A percentile compares a stretch with the other conserved stretches of the same genome.
phyloP scores from a whole-genome alignment of 129 eudicot species.

The Arctium minus region DNA sequence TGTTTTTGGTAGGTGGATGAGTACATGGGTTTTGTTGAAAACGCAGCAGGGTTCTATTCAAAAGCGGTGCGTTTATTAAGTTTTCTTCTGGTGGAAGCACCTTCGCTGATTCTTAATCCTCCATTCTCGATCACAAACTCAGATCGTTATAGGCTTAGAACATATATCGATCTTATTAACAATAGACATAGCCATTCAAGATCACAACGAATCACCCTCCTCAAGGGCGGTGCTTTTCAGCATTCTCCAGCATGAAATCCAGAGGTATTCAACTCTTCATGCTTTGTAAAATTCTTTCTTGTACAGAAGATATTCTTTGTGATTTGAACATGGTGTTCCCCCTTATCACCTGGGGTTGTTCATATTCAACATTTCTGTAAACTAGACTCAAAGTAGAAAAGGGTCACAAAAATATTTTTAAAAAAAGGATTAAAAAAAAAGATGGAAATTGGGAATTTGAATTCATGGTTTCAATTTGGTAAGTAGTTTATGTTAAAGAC shows the following conservation, averaged over 20 bases:
- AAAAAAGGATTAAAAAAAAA: neutral
- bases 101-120: conserved; percentile 81
- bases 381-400: conserved; percentile 1
- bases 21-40: conserved; percentile 69
- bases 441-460: neutral
- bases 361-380: conserved; percentile 30
- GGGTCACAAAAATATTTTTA: neutral
- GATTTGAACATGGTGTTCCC: conserved; percentile 23
- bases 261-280: neutral
- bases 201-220: conserved; percentile 75
- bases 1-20: conserved; percentile 75
- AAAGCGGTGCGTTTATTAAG: conserved; percentile 64
- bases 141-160: conserved; percentile 76
- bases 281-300: conserved; percentile 39
- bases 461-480: neutral
- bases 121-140: conserved; percentile 83
- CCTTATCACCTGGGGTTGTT: conserved; percentile 15
- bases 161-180: conserved; percentile 66
- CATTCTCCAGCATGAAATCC: conserved; percentile 29
- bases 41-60: conserved; percentile 59
- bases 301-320: conserved; percentile 48
- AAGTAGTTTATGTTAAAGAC: neutral
- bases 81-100: conserved; percentile 89
- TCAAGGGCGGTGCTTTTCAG: conserved; percentile 48
- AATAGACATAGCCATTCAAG: conserved; percentile 77